Conservation (phyloP, 805 yeast species). For the Metschnikowia hibisci region DNA sequence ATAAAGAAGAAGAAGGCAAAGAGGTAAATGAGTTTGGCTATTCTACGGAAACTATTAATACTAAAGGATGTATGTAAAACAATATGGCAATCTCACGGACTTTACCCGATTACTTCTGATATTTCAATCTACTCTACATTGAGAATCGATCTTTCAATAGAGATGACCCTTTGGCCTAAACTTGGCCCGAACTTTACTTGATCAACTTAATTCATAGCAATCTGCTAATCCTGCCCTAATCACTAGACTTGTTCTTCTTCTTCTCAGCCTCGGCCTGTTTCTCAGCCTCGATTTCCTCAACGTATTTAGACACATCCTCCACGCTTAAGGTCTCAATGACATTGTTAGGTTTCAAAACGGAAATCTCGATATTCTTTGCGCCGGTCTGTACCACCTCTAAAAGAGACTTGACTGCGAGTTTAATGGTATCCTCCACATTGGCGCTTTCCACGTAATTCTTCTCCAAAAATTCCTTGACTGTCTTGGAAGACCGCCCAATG, state of each 20-base stretch:
- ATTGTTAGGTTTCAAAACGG: slow-evolving; percentile 72
- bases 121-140: too few relatives aligned
- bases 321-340: slow-evolving; percentile 55
- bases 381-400: slow-evolving; percentile 98
- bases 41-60: background rate
- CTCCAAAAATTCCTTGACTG: slow-evolving; percentile 93
- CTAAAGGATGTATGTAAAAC: too few relatives aligned
- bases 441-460: slow-evolving; percentile 69
- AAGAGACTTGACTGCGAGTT: slow-evolving; percentile 78
- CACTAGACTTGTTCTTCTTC: slow-evolving; percentile 44
- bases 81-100: too few relatives aligned
- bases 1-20: slow-evolving; percentile 30
- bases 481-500: slow-evolving; percentile 90
- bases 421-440: slow-evolving; percentile 66
- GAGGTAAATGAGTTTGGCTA: slow-evolving; percentile 5
- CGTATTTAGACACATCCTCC: slow-evolving; percentile 71
- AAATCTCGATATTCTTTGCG: slow-evolving; percentile 90
- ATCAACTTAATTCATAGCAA: too few relatives aligned
- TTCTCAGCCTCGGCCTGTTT: slow-evolving; percentile 79
- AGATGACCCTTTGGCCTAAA: too few relatives aligned
- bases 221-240: background rate
- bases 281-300: slow-evolving; percentile 80
- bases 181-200: too few relatives aligned
- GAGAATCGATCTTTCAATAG: too few relatives aligned
- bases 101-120: too few relatives aligned